Conservation (phyloP, 305 asterid genomes). For the Rubia occidens region DNA sequence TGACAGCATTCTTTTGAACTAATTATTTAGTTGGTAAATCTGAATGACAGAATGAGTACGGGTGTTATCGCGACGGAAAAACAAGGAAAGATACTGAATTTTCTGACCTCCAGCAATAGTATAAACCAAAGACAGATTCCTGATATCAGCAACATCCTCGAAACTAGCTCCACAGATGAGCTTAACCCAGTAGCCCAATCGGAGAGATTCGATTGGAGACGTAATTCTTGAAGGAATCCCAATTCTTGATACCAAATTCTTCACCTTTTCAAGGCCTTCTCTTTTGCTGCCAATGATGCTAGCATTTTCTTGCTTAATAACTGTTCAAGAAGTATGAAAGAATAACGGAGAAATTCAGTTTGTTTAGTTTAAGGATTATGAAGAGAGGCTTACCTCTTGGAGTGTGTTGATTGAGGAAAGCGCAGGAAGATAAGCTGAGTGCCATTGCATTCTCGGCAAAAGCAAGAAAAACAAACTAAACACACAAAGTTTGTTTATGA, state of each 20-base stretch:
- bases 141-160: slow-evolving; percentile 80
- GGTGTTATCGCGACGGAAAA: too few relatives aligned
- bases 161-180: slow-evolving; percentile 95
- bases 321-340: slow-evolving; percentile 14
- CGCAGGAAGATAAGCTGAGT: slow-evolving; percentile 34
- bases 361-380: background rate
- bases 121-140: slow-evolving; percentile 86
- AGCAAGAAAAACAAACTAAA: background rate
- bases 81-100: background rate
- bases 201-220: slow-evolving; percentile 60
- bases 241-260: slow-evolving; percentile 30
- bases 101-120: slow-evolving; percentile 81
- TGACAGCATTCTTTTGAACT: background rate
- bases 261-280: slow-evolving; percentile 42
- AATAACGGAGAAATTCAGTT: background rate
- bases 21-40: background rate
- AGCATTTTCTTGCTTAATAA: slow-evolving; percentile 17
- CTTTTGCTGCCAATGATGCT: slow-evolving; percentile 17
- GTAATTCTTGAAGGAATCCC: slow-evolving; percentile 46
- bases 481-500: too few relatives aligned
- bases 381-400: slow-evolving; percentile 20
- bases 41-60: too few relatives aligned
- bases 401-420: slow-evolving; percentile 34
- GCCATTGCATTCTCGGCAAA: slow-evolving; percentile 21
- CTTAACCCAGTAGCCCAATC: slow-evolving; percentile 81